A percentile compares a stretch with the other conserved stretches of the same genome.
Conservation (phyloP, 768 basidiomycete genomes). For the Trametes sanguinea region DNA sequence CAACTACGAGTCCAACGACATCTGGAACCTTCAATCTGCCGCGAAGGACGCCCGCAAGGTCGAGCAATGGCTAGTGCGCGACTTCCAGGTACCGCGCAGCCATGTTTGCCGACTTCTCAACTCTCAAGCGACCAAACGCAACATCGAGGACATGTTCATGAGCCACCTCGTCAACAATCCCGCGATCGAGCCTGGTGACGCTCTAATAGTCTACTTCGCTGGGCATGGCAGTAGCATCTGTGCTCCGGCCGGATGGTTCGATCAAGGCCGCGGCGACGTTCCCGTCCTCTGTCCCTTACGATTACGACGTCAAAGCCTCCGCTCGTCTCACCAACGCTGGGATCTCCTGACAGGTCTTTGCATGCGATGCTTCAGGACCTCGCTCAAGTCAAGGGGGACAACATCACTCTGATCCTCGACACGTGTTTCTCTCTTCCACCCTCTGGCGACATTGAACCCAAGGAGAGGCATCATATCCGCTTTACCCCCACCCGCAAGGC, state of each 20-base stretch:
- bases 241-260: conserved; percentile 64
- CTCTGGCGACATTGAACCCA: conserved; percentile 37
- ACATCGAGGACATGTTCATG: conserved; percentile 63
- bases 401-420: conserved; percentile 69
- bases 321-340: conserved; percentile 53
- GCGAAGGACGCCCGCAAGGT: conserved; percentile 64
- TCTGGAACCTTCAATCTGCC: conserved; percentile 70
- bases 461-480: conserved; percentile 51
- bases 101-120: conserved; percentile 61
- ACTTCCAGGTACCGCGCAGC: conserved; percentile 57
- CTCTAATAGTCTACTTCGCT: conserved; percentile 70
- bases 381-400: conserved; percentile 59
- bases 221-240: conserved; percentile 66
- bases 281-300: conserved; percentile 68
- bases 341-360: conserved; percentile 69
- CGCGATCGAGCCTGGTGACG: conserved; percentile 59
- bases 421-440: conserved; percentile 57
- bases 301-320: conserved; percentile 54
- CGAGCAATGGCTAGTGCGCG: conserved; percentile 56
- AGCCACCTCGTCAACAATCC: conserved; percentile 64
- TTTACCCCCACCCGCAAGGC: conserved; percentile 64
- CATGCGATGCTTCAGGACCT: conserved; percentile 62
- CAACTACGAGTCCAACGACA: conserved; percentile 57
- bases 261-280: conserved; percentile 43
- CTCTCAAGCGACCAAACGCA: conserved; percentile 58